A percentile compares a stretch with the other conserved stretches of the same genome.
Conservation (phyloP, 2,329 filamentous ascomycete species). For the Xylariales sp. region DNA sequence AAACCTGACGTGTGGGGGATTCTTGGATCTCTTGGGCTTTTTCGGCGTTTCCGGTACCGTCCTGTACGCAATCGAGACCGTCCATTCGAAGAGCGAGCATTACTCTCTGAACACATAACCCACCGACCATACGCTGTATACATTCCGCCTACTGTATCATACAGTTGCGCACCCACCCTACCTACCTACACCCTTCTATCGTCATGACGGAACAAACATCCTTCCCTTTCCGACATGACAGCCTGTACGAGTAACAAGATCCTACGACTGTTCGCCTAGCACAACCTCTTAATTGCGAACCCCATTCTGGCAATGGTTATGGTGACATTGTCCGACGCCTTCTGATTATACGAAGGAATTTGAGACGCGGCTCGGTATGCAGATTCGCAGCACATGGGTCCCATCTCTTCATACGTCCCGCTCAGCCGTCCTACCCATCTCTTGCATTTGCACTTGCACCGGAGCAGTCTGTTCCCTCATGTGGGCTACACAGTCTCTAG, state of each 20-base stretch:
- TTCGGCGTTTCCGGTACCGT: background rate
- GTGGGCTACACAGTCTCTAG: background rate
- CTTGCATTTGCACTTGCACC: background rate
- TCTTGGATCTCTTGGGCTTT: background rate
- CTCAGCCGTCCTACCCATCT: background rate
- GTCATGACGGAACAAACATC: background rate
- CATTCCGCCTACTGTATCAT: too few species aligned
- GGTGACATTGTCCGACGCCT: slow-evolving; percentile 1
- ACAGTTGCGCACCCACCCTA: too few species aligned
- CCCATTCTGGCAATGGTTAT: background rate
- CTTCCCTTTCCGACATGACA: slow-evolving; percentile 1
- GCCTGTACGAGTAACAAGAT: slow-evolving; percentile 5
- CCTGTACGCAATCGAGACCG: background rate
- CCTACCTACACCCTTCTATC: background rate
- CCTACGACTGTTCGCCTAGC: too few species aligned
- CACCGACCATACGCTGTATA: too few species aligned
- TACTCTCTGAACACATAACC: too few species aligned
- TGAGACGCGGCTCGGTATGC: too few species aligned
- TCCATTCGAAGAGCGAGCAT: too few species aligned
- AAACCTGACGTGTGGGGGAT: background rate
- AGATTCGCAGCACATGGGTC: background rate
- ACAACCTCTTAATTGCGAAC: background rate
- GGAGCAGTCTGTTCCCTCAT: background rate
- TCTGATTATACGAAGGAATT: slow-evolving; percentile 1
- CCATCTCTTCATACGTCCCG: background rate